Percentiles rank a stretch among this genome's conserved stretches.
Evolutionary conservation across 495 filamentous ascomycete species (phyloP).

Genomic region (Copromyces sp.): DNA sequence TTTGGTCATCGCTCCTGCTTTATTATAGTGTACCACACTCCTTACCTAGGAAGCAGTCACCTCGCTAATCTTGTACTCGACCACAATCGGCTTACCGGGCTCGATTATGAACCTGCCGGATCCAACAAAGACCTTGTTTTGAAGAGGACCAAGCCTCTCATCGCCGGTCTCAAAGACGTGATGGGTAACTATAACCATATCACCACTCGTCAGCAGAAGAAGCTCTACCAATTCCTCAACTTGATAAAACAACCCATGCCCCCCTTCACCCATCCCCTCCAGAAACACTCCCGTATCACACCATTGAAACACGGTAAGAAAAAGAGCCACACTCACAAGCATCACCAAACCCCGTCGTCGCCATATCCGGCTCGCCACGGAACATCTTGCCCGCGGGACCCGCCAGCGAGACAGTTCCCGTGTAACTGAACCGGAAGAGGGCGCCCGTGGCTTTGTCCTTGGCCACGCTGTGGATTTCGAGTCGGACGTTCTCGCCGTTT

Average conservation of each 20-base stretch:
- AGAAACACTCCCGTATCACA: neutral
- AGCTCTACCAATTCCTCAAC: neutral
- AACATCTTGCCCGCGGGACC: constrained; percentile 34
- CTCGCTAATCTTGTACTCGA: constrained; percentile 53
- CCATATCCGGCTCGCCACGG: constrained; percentile 32
- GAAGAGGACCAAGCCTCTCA: constrained; percentile 39
- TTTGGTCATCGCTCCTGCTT: neutral
- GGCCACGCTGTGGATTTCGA: constrained; percentile 40
- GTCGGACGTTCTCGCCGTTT: constrained; percentile 35
- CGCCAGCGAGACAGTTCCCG: constrained; percentile 33
- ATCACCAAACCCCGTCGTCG: constrained; percentile 45
- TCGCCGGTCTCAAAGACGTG: constrained; percentile 45
- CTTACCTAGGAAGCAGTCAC: constrained; percentile 20
- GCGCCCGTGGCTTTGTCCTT: constrained; percentile 28
- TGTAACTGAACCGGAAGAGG: constrained; percentile 41
- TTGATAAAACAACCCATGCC: neutral
- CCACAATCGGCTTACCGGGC: constrained; percentile 40
- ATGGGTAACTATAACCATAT: constrained; percentile 32
- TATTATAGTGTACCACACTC: neutral
- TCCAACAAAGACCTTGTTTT: constrained; percentile 44
- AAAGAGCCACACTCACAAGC: constrained; percentile 36
- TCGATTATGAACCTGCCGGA: constrained; percentile 45
- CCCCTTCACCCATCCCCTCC: neutral
- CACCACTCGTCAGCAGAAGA: neutral
- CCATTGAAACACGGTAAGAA: neutral